Evolutionary conservation across 2,329 filamentous ascomycete species (phyloP).

Genomic region (Gnomoniopsis sp.): DNA sequence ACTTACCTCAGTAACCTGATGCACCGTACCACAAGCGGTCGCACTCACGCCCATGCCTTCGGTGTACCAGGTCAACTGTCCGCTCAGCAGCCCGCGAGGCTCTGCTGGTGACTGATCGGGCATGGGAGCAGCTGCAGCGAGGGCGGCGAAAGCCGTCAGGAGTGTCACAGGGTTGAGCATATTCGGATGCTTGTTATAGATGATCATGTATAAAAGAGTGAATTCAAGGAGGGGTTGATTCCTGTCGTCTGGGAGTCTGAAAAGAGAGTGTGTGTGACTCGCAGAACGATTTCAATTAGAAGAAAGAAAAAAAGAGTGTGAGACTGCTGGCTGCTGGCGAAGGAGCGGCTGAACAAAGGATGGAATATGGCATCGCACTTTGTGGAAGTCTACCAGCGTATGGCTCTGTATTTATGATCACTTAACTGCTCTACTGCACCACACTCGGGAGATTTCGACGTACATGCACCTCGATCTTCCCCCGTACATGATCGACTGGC

Average conservation of each 20-base stretch:
- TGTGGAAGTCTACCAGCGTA: not conserved
- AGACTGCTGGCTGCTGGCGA: no score
- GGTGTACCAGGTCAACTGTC: slow-evolving; percentile 14
- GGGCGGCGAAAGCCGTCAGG: slow-evolving; percentile 7
- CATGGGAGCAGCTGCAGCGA: slow-evolving; percentile 3
- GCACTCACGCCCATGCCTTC: slow-evolving; percentile 5
- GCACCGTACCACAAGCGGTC: slow-evolving; percentile 9
- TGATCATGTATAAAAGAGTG: not conserved
- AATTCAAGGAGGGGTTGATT: not conserved
- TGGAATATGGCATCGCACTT: not conserved
- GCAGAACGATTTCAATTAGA: not conserved
- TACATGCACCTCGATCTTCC: not conserved
- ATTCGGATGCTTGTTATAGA: not conserved
- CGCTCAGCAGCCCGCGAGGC: not conserved
- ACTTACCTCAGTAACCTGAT: slow-evolving; percentile 3
- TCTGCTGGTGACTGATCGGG: not conserved
- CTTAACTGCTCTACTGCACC: not conserved
- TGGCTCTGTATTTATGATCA: not conserved
- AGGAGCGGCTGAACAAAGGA: not conserved
- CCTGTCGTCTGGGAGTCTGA: no score
- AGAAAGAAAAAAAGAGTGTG: not conserved
- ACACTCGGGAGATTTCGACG: not conserved
- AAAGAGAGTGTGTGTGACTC: not conserved
- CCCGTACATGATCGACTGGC: not conserved
- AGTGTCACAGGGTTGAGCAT: slow-evolving; percentile 6